Conservation (phyloP, 495 filamentous ascomycete species). For the Aspergillus nanangensis region DNA sequence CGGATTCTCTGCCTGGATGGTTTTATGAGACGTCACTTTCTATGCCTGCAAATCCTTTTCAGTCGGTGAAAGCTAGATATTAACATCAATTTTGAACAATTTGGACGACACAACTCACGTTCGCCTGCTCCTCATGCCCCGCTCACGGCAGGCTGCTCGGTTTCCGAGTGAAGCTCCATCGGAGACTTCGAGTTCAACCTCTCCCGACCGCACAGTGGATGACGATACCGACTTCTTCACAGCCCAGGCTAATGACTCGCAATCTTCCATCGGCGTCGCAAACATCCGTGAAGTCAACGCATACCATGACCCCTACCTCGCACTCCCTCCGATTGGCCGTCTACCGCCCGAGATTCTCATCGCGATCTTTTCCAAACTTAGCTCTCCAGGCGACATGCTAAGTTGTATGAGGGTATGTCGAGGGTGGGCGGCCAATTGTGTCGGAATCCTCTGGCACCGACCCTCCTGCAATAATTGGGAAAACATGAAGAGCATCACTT, state of each 20-base stretch:
- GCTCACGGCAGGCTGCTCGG: constrained; percentile 34
- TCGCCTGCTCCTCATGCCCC: constrained; percentile 27
- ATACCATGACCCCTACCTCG: constrained; percentile 52
- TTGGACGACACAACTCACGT: neutral
- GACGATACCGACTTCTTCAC: constrained; percentile 94
- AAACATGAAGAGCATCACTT: constrained; percentile 71
- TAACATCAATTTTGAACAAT: neutral
- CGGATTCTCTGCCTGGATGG: neutral
- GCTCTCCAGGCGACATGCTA: constrained; percentile 66
- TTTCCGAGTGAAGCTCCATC: constrained; percentile 44
- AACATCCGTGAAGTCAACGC: constrained; percentile 65
- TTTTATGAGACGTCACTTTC: neutral
- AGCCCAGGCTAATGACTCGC: constrained; percentile 78
- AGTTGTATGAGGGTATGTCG: constrained; percentile 90
- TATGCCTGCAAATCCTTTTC: constrained; percentile 7
- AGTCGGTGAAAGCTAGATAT: constrained; percentile 2
- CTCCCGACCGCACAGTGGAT: constrained; percentile 75
- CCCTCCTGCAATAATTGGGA: constrained; percentile 84
- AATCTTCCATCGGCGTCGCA: constrained; percentile 79
- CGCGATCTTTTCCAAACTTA: constrained; percentile 81
- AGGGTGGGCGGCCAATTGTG: constrained; percentile 87
- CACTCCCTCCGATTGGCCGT: constrained; percentile 68
- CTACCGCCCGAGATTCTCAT: constrained; percentile 95
- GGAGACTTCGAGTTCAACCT: constrained; percentile 74
- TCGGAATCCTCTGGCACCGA: constrained; percentile 92